Evolutionary conservation across 805 yeast genomes (phyloP), one percentile per base, ranked within the genome.

Genomic region (Zygosaccharomyces rouxii): DNA sequence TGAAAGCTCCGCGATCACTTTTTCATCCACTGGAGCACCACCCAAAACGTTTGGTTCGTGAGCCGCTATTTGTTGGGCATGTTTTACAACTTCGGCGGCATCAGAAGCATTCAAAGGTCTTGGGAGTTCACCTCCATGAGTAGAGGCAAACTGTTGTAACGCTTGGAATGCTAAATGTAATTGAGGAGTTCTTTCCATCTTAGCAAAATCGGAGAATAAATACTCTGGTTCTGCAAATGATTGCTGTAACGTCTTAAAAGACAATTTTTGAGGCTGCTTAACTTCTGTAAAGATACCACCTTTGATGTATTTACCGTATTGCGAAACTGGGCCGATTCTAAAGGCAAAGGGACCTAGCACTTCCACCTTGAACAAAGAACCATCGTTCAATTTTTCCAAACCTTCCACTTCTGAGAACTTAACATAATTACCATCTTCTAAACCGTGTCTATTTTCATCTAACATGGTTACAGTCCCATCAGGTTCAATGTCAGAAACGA

Each of bases 301-400:
- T 60, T 81, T 82, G 45, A 72, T 67, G 63, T 89, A 94, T 2
- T 73, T 67, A 19, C 90, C 96, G 49, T 79, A 73, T 47, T 80
- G 76, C 19, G 71, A 60, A 0, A 76, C 74, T 19, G 70, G 63
- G 13, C 77, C 80, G 50, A 92, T 80, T 63, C 80, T 82, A 75
- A 86, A 94, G 2, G 97, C 95, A 64, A 79, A 89, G n/a, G 99
- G 99, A 13, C 98, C 99, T 51, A 86, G 74, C 1, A 89, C 97
- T 62, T 82, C 84, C 46, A 94, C 79, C 63, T 86, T 84, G 64
- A 75, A 81, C 13, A 89, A 77, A 48, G 77, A 70, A 4, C 92
- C 95, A 56, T 82, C 83, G 65, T 90, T 87, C 53, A 89, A 71
- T 53, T 76, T 76, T 7, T 78, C 81, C 63, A 89, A 74, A 35